These are phyloP conservation scores for Globisporangium iwayamae DNA, from an alignment of 352 stramenopile genomes.

Conservation along the genomic window DNA sequence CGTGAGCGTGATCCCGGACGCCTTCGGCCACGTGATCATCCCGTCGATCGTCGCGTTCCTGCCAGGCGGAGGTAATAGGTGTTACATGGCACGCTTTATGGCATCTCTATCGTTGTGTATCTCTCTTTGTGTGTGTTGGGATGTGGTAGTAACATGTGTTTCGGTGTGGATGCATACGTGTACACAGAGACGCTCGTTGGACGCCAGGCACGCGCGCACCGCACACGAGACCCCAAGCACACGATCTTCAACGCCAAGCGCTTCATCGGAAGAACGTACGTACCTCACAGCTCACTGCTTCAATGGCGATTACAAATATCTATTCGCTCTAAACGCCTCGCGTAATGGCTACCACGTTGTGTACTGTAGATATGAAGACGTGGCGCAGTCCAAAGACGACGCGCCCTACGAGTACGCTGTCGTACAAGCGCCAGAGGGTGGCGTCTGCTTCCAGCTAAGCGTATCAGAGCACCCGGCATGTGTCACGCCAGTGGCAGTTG, in stretches of 20 bases:
- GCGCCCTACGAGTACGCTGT: conserved; percentile 50
- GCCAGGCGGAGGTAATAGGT: conserved; percentile 30
- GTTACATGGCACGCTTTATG: too few relatives aligned
- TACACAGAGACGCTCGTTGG: conserved; percentile 42
- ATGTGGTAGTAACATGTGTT: neutral
- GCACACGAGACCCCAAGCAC: conserved; percentile 48
- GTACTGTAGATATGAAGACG: conserved; percentile 27
- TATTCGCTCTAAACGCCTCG: neutral
- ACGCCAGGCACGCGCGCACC: conserved; percentile 37
- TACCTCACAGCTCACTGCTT: neutral
- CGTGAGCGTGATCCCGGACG: conserved; percentile 60
- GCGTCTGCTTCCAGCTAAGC: conserved; percentile 47
- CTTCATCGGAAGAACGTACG: conserved; percentile 56
- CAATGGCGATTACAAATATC: neutral
- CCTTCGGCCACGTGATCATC: conserved; percentile 40
- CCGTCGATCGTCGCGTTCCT: conserved; percentile 70
- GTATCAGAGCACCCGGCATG: conserved; percentile 37
- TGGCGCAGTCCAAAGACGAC: conserved; percentile 18
- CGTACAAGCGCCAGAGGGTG: conserved; percentile 8
- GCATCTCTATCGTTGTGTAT: too few relatives aligned
- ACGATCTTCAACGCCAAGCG: conserved; percentile 79
- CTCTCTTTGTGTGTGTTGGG: neutral
- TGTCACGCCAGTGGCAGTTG: conserved; percentile 43
- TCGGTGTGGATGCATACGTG: neutral
- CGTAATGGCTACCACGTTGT: neutral